Evolutionary conservation across 441 rosid genomes (phyloP).

Genomic region (Jatropha multifida): DNA sequence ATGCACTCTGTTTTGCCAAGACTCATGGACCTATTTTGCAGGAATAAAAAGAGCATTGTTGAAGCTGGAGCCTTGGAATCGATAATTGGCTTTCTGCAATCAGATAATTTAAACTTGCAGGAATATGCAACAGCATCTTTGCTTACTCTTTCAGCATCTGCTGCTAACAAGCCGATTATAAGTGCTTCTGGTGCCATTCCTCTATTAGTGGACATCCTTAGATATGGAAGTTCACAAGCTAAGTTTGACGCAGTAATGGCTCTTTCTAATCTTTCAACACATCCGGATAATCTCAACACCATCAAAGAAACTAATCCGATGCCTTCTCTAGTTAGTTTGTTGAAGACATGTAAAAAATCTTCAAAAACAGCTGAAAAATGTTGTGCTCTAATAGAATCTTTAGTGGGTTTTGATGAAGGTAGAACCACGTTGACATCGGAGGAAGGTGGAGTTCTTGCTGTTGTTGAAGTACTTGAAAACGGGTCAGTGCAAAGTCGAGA

Average conservation of each 20-base stretch:
- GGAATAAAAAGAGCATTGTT: constrained; percentile 80
- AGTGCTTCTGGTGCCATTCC: constrained; percentile 83
- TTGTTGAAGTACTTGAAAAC: constrained; percentile 83
- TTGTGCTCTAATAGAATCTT: constrained; percentile 71
- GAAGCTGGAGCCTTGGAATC: constrained; percentile 89
- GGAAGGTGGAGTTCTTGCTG: constrained; percentile 81
- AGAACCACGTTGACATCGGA: constrained; percentile 53
- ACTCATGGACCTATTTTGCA: constrained; percentile 31
- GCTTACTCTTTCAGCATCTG: constrained; percentile 85
- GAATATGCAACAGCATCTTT: constrained; percentile 83
- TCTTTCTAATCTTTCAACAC: constrained; percentile 86
- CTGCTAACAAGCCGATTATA: constrained; percentile 71
- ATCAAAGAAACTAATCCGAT: constrained; percentile 60
- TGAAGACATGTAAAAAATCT: constrained; percentile 65
- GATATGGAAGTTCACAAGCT: constrained; percentile 76
- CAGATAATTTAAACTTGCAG: constrained; percentile 51
- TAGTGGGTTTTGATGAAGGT: constrained; percentile 70
- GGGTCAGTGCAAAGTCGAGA: constrained; percentile 83
- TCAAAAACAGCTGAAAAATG: constrained; percentile 86
- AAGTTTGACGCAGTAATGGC: constrained; percentile 66
- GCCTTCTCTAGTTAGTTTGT: constrained; percentile 52
- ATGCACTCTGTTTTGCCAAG: not conserved
- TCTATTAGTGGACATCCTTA: constrained; percentile 59
- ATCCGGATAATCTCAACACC: constrained; percentile 44
- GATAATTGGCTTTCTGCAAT: constrained; percentile 64